A percentile compares a stretch with the other conserved stretches of the same genome.
Conservation (phyloP, 768 basidiomycete species). For the Gloeophyllum trabeum region DNA sequence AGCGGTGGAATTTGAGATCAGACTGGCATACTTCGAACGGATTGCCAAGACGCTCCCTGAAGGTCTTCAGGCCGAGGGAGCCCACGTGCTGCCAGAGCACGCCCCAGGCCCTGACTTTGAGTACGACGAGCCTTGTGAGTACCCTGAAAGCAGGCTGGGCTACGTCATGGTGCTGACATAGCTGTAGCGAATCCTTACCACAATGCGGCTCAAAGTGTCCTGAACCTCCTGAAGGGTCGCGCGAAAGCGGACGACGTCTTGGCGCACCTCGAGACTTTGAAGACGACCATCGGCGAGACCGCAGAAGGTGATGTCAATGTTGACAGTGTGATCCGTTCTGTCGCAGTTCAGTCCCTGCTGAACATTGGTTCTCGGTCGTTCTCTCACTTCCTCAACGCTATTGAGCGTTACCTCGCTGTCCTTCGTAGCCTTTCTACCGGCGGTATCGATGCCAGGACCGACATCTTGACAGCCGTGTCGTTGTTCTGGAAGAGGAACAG, state of each 20-base stretch:
- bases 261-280: slow-evolving; percentile 57
- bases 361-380: slow-evolving; percentile 92
- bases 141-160: not conserved
- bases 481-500: slow-evolving; percentile 77
- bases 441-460: slow-evolving; percentile 30
- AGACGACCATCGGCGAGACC: slow-evolving; percentile 48
- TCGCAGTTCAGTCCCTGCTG: slow-evolving; percentile 80
- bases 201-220: slow-evolving; percentile 67
- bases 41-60: slow-evolving; percentile 83
- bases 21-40: slow-evolving; percentile 88
- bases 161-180: not conserved
- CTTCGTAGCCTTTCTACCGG: slow-evolving; percentile 49
- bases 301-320: slow-evolving; percentile 53
- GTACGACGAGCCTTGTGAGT: slow-evolving; percentile 70
- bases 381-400: slow-evolving; percentile 95
- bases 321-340: slow-evolving; percentile 57
- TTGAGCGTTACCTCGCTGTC: slow-evolving; percentile 84
- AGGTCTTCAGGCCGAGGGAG: slow-evolving; percentile 58
- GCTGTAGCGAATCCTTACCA: slow-evolving; percentile 60
- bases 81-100: slow-evolving; percentile 50
- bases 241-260: slow-evolving; percentile 77
- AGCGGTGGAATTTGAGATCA: slow-evolving; percentile 80
- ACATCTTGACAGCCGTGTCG: slow-evolving; percentile 61
- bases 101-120: slow-evolving; percentile 75
- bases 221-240: slow-evolving; percentile 73